Conservation (phyloP, 2,329 filamentous ascomycete species). For the Pseudogymnoascus sp. region DNA sequence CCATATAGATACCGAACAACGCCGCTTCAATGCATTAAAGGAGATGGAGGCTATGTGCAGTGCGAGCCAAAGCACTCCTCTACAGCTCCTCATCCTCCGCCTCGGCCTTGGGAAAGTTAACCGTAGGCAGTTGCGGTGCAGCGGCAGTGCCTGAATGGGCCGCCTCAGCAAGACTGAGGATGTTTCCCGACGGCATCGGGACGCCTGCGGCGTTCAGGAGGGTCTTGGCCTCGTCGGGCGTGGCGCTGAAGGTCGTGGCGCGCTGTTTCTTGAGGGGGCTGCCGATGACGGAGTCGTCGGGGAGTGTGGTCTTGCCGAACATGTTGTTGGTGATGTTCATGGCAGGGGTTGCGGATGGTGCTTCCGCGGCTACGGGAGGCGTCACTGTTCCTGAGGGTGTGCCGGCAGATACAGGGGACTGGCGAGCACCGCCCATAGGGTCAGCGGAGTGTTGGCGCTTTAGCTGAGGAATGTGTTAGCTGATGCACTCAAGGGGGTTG, state of each 20-base stretch:
- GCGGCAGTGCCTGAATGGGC: background rate
- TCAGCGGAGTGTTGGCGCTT: conserved; percentile 74
- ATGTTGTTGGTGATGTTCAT: conserved; percentile 27
- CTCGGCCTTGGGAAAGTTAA: background rate
- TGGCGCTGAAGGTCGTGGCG: conserved; percentile 20
- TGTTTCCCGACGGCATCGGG: background rate
- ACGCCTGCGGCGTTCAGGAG: conserved; percentile 2
- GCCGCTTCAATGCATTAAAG: background rate
- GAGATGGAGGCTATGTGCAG: background rate
- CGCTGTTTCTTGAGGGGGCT: conserved; percentile 72
- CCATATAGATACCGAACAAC: background rate
- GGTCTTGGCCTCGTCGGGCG: conserved; percentile 3
- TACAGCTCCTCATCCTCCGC: background rate
- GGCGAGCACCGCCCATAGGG: conserved; percentile 43
- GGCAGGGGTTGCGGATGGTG: conserved; percentile 27
- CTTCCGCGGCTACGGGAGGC: conserved; percentile 32
- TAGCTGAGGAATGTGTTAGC: conserved; percentile 46
- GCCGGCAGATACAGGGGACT: conserved; percentile 38
- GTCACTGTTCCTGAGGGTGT: conserved; percentile 34
- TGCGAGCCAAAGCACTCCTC: background rate
- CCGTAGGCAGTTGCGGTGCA: background rate
- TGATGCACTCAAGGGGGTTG: background rate
- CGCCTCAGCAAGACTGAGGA: conserved; percentile 2
- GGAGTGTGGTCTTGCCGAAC: conserved; percentile 35
- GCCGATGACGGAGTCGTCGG: conserved; percentile 45